phyloP scores from a whole-genome alignment of 2,329 filamentous ascomycete genomes.

The Ceratocystis ficicola region DNA sequence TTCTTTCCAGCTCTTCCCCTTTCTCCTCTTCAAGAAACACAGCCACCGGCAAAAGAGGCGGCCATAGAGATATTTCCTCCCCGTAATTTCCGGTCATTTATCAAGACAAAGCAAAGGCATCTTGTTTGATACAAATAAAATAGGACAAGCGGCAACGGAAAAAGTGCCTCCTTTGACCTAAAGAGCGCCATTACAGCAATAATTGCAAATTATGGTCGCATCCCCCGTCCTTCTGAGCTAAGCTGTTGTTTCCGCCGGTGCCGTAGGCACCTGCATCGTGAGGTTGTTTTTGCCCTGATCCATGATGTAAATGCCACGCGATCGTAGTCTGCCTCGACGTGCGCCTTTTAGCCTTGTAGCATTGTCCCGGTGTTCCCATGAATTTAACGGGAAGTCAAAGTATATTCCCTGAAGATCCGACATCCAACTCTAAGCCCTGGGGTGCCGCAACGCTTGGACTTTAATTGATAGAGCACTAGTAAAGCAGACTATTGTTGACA shows the following conservation, averaged over 20 bases:
- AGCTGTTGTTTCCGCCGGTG: background rate
- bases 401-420: no score
- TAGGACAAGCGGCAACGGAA: background rate
- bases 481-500: no score
- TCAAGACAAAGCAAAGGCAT: no score
- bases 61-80: background rate
- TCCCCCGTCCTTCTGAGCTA: background rate
- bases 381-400: no score
- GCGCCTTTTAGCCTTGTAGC: no score
- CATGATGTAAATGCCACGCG: no score
- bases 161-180: background rate
- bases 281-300: background rate
- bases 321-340: no score
- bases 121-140: background rate
- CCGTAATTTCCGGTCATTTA: background rate
- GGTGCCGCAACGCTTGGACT: no score
- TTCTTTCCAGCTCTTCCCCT: background rate
- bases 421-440: no score
- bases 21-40: background rate
- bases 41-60: background rate
- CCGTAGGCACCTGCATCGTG: background rate
- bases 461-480: no score
- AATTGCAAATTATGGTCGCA: background rate
- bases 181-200: background rate
- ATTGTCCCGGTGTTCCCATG: no score